Evolutionary conservation across 2,329 filamentous ascomycete species (phyloP), one percentile per base, ranked within the genome.

Genomic region (Aspergillus latus): DNA sequence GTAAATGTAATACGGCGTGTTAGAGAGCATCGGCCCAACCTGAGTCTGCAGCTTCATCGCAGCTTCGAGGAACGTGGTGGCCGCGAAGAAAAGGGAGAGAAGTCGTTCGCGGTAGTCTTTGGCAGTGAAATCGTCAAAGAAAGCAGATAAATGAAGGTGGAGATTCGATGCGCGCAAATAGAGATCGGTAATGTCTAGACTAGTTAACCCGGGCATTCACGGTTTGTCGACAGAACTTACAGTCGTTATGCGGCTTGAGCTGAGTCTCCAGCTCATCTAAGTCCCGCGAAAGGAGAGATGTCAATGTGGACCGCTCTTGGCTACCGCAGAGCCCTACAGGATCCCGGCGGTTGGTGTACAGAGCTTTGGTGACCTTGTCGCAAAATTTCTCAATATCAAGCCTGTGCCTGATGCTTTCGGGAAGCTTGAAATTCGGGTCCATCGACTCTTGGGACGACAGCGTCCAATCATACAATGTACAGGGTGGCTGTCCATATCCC

Each of bases 401-500:
- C 43, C 81, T 74, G 40, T 75, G 73, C 54, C 77, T 75, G 11
- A 85, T 76, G 32, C 81, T 78, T 2, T 72, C 68, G n/a, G 82
- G 80, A 51, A 85, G 68, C 36, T 74, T 75, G 60, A 80, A 80
- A 60, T 74, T 78, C 1, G 72, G 66, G 53, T 79, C 77, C 32
- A 68, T 64, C 11, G 73, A 70, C 39, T 79, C 76, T 45, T 71
- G 74, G 4, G 73, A 73, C 13, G 73, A 76, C 37, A 82, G 74
- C 3, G 80, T 87, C 75, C 78, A 86, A 66, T 82, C 85, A 69
- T 82, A 87, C 51, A 80, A 75, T 37, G 81, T 87, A 59, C 82
- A 81, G 13, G 86, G 82, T 15, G 86, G 86, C 66, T 87, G 84
- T 9, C 86, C 86, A 66, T 87, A 84, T n/a, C 84, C 84, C n/a